Evolutionary conservation across 768 basidiomycete genomes (phyloP).

Genomic region (Hirschioporus abietinus): DNA sequence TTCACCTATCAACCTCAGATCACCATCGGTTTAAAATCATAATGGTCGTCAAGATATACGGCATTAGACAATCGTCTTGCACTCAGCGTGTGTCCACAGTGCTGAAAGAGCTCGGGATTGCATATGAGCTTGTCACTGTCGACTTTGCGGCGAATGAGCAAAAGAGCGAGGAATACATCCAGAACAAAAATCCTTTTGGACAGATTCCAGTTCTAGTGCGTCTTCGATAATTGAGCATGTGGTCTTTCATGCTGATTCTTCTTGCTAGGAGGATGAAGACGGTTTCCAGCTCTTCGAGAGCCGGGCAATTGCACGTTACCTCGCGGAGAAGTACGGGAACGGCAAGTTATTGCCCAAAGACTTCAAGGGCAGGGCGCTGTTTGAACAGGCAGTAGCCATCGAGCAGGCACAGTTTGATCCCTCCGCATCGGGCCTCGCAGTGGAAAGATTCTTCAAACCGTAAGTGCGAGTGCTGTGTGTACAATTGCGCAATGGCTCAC

Average conservation of each 20-base stretch:
- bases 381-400: slow-evolving; percentile 30
- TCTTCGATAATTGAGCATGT: neutral
- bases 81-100: slow-evolving; percentile 46
- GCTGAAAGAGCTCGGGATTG: slow-evolving; percentile 49
- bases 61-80: slow-evolving; percentile 35
- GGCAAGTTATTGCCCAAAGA: slow-evolving; percentile 50
- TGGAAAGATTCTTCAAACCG: slow-evolving; percentile 48
- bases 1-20: too few species aligned
- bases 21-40: neutral
- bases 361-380: slow-evolving; percentile 33
- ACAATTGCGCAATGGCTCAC: neutral
- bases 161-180: slow-evolving; percentile 37
- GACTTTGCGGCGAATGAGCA: slow-evolving; percentile 41
- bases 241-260: slow-evolving; percentile 1
- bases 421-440: slow-evolving; percentile 33
- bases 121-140: slow-evolving; percentile 45
- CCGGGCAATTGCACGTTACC: slow-evolving; percentile 56
- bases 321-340: slow-evolving; percentile 46
- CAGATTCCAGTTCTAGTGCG: slow-evolving; percentile 53
- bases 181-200: slow-evolving; percentile 55
- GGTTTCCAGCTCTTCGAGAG: slow-evolving; percentile 60
- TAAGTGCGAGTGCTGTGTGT: slow-evolving; percentile 21
- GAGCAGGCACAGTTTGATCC: slow-evolving; percentile 53
- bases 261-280: slow-evolving; percentile 39
- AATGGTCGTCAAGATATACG: slow-evolving; percentile 36